These are phyloP conservation scores for Mycena amicta DNA, from an alignment of 768 basidiomycete genomes.

Conservation along the genomic window DNA sequence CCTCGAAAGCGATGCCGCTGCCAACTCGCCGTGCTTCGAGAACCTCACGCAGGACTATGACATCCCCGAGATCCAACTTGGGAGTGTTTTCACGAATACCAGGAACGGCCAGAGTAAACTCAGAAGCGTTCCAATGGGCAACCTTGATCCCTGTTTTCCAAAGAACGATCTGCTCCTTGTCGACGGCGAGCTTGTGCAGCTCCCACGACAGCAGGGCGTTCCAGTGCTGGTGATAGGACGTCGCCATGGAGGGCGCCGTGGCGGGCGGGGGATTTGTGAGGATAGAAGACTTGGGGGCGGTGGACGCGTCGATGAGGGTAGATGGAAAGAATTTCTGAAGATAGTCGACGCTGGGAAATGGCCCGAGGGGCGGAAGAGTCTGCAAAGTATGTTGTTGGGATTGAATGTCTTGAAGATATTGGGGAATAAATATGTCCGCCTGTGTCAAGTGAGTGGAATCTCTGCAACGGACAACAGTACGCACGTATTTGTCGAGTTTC, in stretches of 20 bases:
- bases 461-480: slow-evolving; percentile 8
- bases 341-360: slow-evolving; percentile 46
- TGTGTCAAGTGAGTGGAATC: slow-evolving; percentile 19
- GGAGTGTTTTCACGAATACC: slow-evolving; percentile 47
- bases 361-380: slow-evolving; percentile 43
- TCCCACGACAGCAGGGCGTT: slow-evolving; percentile 46
- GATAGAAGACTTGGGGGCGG: slow-evolving; percentile 22
- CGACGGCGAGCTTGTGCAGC: slow-evolving; percentile 41
- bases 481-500: slow-evolving; percentile 49
- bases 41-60: slow-evolving; percentile 48
- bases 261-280: slow-evolving; percentile 20
- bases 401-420: slow-evolving; percentile 54
- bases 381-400: slow-evolving; percentile 44
- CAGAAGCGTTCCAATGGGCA: slow-evolving; percentile 38
- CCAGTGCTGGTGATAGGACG: slow-evolving; percentile 44
- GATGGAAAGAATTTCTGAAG: slow-evolving; percentile 43
- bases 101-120: slow-evolving; percentile 41
- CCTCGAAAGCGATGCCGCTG: slow-evolving; percentile 47
- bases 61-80: slow-evolving; percentile 46
- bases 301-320: slow-evolving; percentile 35
- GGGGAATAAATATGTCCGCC: slow-evolving; percentile 52
- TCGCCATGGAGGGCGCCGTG: slow-evolving; percentile 12
- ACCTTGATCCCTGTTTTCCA: slow-evolving; percentile 43
- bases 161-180: slow-evolving; percentile 47
- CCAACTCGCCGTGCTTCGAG: slow-evolving; percentile 32